Evolutionary conservation across 305 asterid genomes (phyloP).

Genomic region (Lippia alba): DNA sequence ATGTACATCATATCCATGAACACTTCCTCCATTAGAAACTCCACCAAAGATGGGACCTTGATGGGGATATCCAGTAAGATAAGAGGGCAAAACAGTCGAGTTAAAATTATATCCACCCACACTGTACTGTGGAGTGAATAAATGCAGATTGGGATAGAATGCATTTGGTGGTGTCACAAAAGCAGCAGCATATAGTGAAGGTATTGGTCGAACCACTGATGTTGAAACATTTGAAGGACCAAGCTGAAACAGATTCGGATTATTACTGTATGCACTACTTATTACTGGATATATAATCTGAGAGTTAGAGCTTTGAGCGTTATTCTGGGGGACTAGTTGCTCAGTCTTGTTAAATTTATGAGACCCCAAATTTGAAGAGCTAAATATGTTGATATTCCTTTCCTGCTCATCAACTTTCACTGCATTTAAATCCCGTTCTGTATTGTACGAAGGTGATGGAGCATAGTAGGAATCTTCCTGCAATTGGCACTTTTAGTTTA

Average conservation of each 20-base stretch:
- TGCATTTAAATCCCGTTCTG: conserved; percentile 33
- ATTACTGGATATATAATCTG: conserved; percentile 50
- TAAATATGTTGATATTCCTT: conserved; percentile 34
- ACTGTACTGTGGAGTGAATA: conserved; percentile 60
- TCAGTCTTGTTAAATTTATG: conserved; percentile 32
- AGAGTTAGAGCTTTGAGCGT: conserved; percentile 36
- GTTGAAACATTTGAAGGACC: conserved; percentile 43
- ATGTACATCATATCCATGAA: conserved; percentile 51
- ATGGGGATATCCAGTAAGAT: conserved; percentile 61
- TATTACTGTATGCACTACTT: conserved; percentile 38
- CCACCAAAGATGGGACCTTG: conserved; percentile 44
- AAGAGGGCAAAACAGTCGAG: conserved; percentile 56
- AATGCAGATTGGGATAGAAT: conserved; percentile 49
- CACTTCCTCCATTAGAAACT: conserved; percentile 46
- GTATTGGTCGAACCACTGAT: conserved; percentile 49
- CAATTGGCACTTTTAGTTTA: conserved; percentile 32
- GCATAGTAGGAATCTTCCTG: conserved; percentile 59
- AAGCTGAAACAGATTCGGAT: conserved; percentile 45
- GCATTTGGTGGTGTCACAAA: conserved; percentile 55
- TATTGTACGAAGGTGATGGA: conserved; percentile 51
- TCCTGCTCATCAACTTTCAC: conserved; percentile 34
- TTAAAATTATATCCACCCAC: conserved; percentile 55
- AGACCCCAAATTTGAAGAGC: conserved; percentile 35
- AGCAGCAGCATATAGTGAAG: conserved; percentile 61
- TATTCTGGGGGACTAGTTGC: conserved; percentile 28